Base-by-base conservation (phyloP, 2,329 filamentous ascomycete genomes). In the Talaromyces pinophilus region DNA sequence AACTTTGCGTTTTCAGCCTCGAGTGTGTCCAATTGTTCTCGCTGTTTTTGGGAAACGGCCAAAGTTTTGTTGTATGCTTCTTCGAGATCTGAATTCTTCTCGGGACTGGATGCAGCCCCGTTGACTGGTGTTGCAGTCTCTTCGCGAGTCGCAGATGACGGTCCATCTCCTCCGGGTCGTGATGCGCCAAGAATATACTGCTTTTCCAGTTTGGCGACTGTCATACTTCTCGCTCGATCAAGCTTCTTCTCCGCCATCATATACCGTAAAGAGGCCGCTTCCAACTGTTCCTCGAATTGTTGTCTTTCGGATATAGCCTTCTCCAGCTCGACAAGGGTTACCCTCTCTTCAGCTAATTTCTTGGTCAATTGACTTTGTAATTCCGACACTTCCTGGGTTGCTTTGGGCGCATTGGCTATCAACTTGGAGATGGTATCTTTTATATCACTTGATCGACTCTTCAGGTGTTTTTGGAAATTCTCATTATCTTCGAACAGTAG, bases 241-340 rank as follows among this genome's bases (percentile, higher is more conserved):
- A 98, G 83, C 76, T 93, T 95, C 82, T 96, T 96, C 77, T 99
- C 95, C 0, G 95, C 95, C 71, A 96, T 92, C 82, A 98, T 92
- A 74, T 96, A 98, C 70, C 95, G 88, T 67, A 96, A 83, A 5
- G 93, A 96, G 17, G 94, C 95, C 40, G 88, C 90, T 75, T 98
- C 94, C 22, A 98, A 83, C 69, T 94, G 90, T 73, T 95, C 91
- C 57, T 92, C 92, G 3, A 97, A 84, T 71, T 92, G 88, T 63
- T 96, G 90, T 73, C 95, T 96, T 73, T 97, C 93, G 6, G 86
- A 83, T 59, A 88, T 85, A 13, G 93, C 82, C 63, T 89, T 87
- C 70, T 96, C 92, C 61, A 96, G 80, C 75, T 93, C 91, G 44
- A 90, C 84, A 11, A 91, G 83, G 71, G 92, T 89, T 64, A 90